Evolutionary conservation across 352 stramenopile genomes (phyloP).

Genomic region (Thraustochytrium sp.): DNA sequence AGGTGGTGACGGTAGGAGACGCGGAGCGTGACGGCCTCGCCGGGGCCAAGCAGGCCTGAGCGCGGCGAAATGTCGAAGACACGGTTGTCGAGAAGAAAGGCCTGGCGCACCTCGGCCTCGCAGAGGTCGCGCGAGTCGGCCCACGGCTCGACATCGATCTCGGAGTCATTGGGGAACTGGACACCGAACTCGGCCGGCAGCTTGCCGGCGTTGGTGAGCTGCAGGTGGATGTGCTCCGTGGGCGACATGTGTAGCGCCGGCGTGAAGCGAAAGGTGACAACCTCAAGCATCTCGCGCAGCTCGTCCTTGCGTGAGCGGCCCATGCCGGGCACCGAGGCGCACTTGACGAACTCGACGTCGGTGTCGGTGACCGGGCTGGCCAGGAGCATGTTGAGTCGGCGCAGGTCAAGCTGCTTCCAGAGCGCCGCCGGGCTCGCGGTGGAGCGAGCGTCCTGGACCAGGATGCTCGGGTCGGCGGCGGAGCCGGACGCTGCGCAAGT

Average conservation of each 20-base stretch:
- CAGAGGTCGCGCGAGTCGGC: conserved; percentile 76
- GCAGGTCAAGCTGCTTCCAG: conserved; percentile 22
- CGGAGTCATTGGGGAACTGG: conserved; percentile 78
- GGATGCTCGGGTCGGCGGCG: neutral
- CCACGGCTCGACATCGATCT: conserved; percentile 86
- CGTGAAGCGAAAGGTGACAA: conserved; percentile 62
- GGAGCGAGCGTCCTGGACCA: neutral
- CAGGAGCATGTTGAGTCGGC: neutral
- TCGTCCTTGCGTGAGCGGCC: neutral
- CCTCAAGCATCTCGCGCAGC: neutral
- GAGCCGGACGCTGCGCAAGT: neutral
- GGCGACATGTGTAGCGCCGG: conserved; percentile 60
- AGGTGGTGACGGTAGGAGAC: conserved; percentile 55
- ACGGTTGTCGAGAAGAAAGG: conserved; percentile 53
- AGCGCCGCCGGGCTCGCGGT: neutral
- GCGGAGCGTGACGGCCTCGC: conserved; percentile 49
- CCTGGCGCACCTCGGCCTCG: conserved; percentile 53
- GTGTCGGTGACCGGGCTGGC: neutral
- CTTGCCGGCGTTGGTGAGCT: conserved; percentile 73
- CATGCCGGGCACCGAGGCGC: neutral
- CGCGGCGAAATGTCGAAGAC: conserved; percentile 55
- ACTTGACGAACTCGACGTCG: neutral
- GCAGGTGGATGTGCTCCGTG: conserved; percentile 63
- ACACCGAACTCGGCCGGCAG: conserved; percentile 73
- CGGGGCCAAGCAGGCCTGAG: conserved; percentile 48